phyloP scores from a whole-genome alignment of 2,329 filamentous ascomycete genomes.

The Neofusicoccum sp. region DNA sequence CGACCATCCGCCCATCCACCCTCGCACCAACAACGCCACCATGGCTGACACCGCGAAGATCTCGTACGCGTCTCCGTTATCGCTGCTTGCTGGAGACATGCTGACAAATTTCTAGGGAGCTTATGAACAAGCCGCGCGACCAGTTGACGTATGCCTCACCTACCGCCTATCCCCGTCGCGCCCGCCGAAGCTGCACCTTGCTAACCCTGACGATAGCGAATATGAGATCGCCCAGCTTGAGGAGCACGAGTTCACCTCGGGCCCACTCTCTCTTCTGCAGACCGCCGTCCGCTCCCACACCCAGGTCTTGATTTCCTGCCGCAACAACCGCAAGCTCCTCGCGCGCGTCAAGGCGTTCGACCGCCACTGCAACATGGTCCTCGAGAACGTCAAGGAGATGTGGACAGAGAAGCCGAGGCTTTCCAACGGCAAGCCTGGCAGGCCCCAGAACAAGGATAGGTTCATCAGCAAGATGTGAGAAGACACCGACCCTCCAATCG shows the following conservation, averaged over 20 bases:
- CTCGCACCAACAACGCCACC: slow-evolving; percentile 5
- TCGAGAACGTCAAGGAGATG: slow-evolving; percentile 99
- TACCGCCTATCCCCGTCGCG: background rate
- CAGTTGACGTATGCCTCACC: slow-evolving; percentile 78
- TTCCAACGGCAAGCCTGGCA: slow-evolving; percentile 83
- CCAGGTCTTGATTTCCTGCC: slow-evolving; percentile 95
- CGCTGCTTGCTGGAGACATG: background rate
- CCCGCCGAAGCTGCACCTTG: background rate
- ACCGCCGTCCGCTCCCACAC: slow-evolving; percentile 93
- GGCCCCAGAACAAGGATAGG: slow-evolving; percentile 93
- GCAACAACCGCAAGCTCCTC: slow-evolving; percentile 97
- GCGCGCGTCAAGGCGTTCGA: slow-evolving; percentile 98
- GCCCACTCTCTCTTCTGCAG: slow-evolving; percentile 90
- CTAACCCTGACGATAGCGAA: slow-evolving; percentile 59
- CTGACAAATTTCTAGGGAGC: slow-evolving; percentile 65
- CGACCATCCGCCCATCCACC: background rate
- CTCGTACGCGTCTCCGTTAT: slow-evolving; percentile 36
- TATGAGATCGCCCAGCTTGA: slow-evolving; percentile 85
- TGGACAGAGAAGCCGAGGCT: slow-evolving; percentile 92
- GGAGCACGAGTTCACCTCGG: slow-evolving; percentile 77
- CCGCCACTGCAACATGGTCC: slow-evolving; percentile 97
- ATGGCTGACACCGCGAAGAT: slow-evolving; percentile 44
- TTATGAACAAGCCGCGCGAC: slow-evolving; percentile 82
- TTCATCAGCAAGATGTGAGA: slow-evolving; percentile 97
- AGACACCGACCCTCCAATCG: background rate